Evolutionary conservation across 140 eudicot genomes (phyloP).

Genomic region (Bidens hawaiensis): DNA sequence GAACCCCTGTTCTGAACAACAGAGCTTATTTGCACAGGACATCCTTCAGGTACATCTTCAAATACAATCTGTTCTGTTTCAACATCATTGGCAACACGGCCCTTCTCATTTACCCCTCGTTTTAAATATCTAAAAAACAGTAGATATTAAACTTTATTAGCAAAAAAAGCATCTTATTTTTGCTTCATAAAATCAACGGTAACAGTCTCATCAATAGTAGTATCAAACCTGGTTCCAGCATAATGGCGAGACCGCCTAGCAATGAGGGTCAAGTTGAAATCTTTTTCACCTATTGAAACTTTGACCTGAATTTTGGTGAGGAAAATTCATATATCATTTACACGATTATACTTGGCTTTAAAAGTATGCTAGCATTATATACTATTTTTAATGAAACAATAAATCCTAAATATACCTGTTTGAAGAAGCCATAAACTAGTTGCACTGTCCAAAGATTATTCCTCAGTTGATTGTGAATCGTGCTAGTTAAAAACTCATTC

Average conservation of each 20-base stretch:
- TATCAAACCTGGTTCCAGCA: slow-evolving; percentile 93
- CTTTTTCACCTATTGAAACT: slow-evolving; percentile 56
- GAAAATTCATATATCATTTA: slow-evolving; percentile 3
- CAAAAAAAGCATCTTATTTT: background rate
- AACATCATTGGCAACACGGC: slow-evolving; percentile 96
- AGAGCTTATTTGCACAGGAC: slow-evolving; percentile 56
- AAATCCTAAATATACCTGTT: slow-evolving; percentile 52
- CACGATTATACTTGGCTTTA: background rate
- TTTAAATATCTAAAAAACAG: slow-evolving; percentile 59
- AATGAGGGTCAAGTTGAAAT: slow-evolving; percentile 68
- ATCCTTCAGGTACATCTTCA: slow-evolving; percentile 69
- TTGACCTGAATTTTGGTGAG: slow-evolving; percentile 40
- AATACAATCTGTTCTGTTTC: slow-evolving; percentile 93
- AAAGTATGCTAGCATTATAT: slow-evolving; percentile 1
- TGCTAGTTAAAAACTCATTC: slow-evolving; percentile 84
- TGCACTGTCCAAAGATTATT: slow-evolving; percentile 90
- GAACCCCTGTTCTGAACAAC: slow-evolving; percentile 95
- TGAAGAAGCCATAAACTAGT: slow-evolving; percentile 86
- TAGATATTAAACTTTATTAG: background rate
- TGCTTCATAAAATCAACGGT: background rate
- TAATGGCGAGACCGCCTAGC: slow-evolving; percentile 98
- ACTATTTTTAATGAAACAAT: background rate
- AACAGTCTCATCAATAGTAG: background rate
- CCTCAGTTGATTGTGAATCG: slow-evolving; percentile 59
- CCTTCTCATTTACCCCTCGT: slow-evolving; percentile 89